These are phyloP conservation scores for Chamaenerion angustifolium DNA, from an alignment of 345 rosid species.

Conservation along the genomic window DNA sequence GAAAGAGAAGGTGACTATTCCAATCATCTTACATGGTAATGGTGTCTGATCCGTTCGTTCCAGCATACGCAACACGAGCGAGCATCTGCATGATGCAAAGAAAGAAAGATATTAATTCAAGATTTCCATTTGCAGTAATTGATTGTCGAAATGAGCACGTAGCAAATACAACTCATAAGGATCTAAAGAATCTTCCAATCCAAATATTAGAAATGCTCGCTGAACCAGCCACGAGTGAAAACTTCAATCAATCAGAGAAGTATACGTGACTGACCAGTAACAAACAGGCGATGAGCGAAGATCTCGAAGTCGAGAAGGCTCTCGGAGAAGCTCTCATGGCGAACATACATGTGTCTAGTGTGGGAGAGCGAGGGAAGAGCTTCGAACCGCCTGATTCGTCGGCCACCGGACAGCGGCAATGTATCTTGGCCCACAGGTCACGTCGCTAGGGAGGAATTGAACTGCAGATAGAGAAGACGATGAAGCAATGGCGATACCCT, in stretches of 20 bases:
- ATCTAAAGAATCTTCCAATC: no score
- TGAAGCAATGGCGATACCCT: no score
- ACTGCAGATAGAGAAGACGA: no score
- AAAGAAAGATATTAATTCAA: not conserved
- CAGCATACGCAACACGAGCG: slow-evolving; percentile 16
- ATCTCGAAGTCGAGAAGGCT: slow-evolving; percentile 8
- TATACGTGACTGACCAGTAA: slow-evolving; percentile 12
- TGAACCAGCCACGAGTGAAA: not conserved
- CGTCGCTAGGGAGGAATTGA: no score
- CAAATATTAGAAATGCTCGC: no score
- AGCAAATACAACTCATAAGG: not conserved
- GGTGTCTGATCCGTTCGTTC: slow-evolving; percentile 21
- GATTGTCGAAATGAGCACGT: not conserved
- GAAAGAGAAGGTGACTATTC: no score
- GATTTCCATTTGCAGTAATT: not conserved
- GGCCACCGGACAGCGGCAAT: no score
- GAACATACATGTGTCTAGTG: slow-evolving; percentile 3
- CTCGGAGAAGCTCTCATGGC: slow-evolving; percentile 22
- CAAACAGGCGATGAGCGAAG: slow-evolving; percentile 12
- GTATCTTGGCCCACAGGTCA: no score
- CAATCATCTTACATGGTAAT: slow-evolving; percentile 26
- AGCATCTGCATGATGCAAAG: slow-evolving; percentile 23
- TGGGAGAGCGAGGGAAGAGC: not conserved
- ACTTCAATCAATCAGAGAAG: not conserved
- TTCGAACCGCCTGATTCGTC: slow-evolving; percentile 3